These are phyloP conservation scores for Botrytis tulipae DNA, from an alignment of 2,329 filamentous ascomycete species.

Conservation along the genomic window DNA sequence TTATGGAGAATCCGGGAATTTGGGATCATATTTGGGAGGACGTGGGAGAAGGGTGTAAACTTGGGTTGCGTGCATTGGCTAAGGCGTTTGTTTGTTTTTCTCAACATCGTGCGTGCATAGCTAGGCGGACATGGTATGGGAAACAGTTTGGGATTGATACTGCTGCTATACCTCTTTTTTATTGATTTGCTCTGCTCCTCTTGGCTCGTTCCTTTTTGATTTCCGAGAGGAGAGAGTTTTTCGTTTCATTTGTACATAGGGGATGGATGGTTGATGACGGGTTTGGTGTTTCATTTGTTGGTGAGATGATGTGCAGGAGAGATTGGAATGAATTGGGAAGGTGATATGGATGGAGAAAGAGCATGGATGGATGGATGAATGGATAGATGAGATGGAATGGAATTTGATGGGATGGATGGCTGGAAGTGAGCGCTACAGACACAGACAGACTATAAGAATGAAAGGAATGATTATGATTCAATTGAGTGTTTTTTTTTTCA, in stretches of 20 bases:
- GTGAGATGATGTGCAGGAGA: neutral
- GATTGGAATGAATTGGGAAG: neutral
- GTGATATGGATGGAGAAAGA: neutral
- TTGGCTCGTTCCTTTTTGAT: neutral
- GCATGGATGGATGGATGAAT: slow-evolving; percentile 5
- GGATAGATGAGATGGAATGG: neutral
- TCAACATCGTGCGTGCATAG: slow-evolving; percentile 15
- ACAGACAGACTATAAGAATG: slow-evolving; percentile 3
- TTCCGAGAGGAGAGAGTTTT: neutral
- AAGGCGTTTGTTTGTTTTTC: slow-evolving; percentile 23
- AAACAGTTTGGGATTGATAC: slow-evolving; percentile 16
- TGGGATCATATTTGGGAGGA: neutral
- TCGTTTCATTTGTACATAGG: slow-evolving; percentile 8
- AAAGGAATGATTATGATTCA: slow-evolving; percentile 12
- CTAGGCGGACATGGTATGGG: slow-evolving; percentile 13
- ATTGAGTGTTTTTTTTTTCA: neutral
- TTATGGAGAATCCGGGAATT: slow-evolving; percentile 23
- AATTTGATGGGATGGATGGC: neutral
- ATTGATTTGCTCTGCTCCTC: slow-evolving; percentile 10
- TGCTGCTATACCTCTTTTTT: slow-evolving; percentile 16
- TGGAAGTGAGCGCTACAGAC: slow-evolving; percentile 6
- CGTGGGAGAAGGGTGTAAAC: neutral
- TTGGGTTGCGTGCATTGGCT: slow-evolving; percentile 28
- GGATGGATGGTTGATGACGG: neutral
- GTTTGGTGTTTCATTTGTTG: slow-evolving; percentile 1